phyloP scores from a whole-genome alignment of 148 eudicot species.

The Nepenthes gracilis region DNA sequence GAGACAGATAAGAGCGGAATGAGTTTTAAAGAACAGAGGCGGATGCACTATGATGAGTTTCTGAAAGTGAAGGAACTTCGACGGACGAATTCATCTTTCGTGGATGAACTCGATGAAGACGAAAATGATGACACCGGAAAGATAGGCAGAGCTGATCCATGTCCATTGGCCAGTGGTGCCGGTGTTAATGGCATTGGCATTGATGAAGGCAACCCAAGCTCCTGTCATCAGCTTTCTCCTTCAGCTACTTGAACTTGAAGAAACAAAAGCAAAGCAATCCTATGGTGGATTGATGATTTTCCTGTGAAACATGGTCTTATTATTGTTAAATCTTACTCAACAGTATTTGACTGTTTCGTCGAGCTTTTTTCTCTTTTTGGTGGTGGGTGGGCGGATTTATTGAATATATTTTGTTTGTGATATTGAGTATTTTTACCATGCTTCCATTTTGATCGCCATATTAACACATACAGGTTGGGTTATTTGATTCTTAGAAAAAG shows the following conservation, averaged over 20 bases:
- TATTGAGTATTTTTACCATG: too few relatives aligned
- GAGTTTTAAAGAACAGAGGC: conserved; percentile 74
- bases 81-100: conserved; percentile 41
- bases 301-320: too few relatives aligned
- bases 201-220: conserved; percentile 4
- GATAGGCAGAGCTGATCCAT: conserved; percentile 15
- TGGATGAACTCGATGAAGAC: conserved; percentile 48
- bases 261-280: neutral
- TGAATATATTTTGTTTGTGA: too few relatives aligned
- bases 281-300: too few relatives aligned
- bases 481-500: too few relatives aligned
- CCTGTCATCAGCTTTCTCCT: neutral
- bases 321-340: too few relatives aligned
- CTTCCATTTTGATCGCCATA: too few relatives aligned
- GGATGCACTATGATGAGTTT: conserved; percentile 81
- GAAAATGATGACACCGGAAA: conserved; percentile 6
- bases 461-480: too few relatives aligned
- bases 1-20: conserved; percentile 30
- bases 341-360: too few relatives aligned
- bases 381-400: too few relatives aligned
- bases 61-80: conserved; percentile 68
- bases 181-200: conserved; percentile 27
- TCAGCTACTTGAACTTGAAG: neutral
- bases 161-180: conserved; percentile 21
- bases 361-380: too few relatives aligned